Evolutionary conservation across 768 basidiomycete genomes (phyloP).

Genomic region (Mycena vitilis): DNA sequence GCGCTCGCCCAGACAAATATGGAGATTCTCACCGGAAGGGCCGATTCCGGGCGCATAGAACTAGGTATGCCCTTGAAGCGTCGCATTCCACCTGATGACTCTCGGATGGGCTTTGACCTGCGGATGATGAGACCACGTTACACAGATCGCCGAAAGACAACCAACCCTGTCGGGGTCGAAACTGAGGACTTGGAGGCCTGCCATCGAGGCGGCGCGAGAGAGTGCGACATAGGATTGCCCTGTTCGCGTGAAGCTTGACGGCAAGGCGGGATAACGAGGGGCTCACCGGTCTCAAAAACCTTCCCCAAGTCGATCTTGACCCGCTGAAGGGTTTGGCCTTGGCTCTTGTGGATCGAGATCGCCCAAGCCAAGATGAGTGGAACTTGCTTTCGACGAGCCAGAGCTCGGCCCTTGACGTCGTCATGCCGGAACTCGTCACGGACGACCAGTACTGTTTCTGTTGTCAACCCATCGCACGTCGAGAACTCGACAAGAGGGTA

Average conservation of each 20-base stretch:
- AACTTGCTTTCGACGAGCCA: conserved; percentile 62
- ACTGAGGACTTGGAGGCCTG: conserved; percentile 71
- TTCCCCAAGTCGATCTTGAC: conserved; percentile 83
- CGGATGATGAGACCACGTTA: background rate
- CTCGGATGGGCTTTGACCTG: conserved; percentile 66
- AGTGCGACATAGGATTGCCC: conserved; percentile 75
- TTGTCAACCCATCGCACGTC: conserved; percentile 40
- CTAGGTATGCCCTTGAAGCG: conserved; percentile 19
- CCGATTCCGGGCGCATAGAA: too few relatives aligned
- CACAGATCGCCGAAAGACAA: background rate
- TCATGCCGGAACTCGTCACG: conserved; percentile 66
- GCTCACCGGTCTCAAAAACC: conserved; percentile 77
- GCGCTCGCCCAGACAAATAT: too few relatives aligned
- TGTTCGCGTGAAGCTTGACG: conserved; percentile 34
- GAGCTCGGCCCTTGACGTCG: conserved; percentile 60
- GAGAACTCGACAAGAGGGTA: conserved; percentile 63
- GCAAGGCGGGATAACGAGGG: background rate
- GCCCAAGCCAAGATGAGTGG: conserved; percentile 84
- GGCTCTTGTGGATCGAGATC: conserved; percentile 87
- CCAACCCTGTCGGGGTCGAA: conserved; percentile 69
- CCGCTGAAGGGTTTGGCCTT: conserved; percentile 83
- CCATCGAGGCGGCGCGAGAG: conserved; percentile 71
- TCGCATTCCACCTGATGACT: conserved; percentile 63
- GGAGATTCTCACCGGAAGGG: too few relatives aligned
- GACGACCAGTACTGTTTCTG: conserved; percentile 60